A percentile compares a stretch with the other conserved stretches of the same genome.
phyloP scores from a whole-genome alignment of 805 yeast genomes.

The Zygotorulaspora florentina region DNA sequence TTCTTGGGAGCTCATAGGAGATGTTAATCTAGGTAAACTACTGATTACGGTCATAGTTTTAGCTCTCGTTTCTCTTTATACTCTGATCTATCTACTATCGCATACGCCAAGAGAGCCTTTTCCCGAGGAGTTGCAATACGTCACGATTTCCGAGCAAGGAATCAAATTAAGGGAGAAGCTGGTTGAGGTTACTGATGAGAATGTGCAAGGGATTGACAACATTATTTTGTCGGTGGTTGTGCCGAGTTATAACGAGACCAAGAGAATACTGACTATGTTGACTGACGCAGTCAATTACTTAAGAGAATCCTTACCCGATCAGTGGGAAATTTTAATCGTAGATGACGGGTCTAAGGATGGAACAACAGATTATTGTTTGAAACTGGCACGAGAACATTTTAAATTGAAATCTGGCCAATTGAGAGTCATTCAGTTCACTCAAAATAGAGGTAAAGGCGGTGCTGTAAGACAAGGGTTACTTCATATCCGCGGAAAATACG shows the following conservation, averaged over 20 bases:
- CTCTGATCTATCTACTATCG: conserved; percentile 45
- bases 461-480: conserved; percentile 93
- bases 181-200: conserved; percentile 19
- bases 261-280: conserved; percentile 65
- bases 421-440: conserved; percentile 62
- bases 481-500: conserved; percentile 64
- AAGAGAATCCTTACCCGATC: conserved; percentile 31
- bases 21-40: conserved; percentile 12
- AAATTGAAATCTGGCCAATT: conserved; percentile 53
- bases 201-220: conserved; percentile 26
- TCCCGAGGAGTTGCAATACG: conserved; percentile 50
- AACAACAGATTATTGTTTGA: conserved; percentile 67
- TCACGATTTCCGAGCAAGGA: conserved; percentile 42
- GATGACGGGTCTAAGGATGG: conserved; percentile 91
- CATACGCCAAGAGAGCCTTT: conserved; percentile 59
- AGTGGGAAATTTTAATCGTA: conserved; percentile 69
- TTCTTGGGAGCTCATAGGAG: conserved; percentile 7
- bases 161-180: conserved; percentile 30
- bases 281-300: conserved; percentile 62
- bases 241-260: conserved; percentile 90
- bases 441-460: conserved; percentile 93
- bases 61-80: conserved; percentile 34
- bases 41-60: conserved; percentile 11
- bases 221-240: conserved; percentile 72
- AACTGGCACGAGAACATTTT: conserved; percentile 46